Evolutionary conservation across 1,284 basidiomycete species (phyloP).

Genomic region (Marasmius tenuissimus): DNA sequence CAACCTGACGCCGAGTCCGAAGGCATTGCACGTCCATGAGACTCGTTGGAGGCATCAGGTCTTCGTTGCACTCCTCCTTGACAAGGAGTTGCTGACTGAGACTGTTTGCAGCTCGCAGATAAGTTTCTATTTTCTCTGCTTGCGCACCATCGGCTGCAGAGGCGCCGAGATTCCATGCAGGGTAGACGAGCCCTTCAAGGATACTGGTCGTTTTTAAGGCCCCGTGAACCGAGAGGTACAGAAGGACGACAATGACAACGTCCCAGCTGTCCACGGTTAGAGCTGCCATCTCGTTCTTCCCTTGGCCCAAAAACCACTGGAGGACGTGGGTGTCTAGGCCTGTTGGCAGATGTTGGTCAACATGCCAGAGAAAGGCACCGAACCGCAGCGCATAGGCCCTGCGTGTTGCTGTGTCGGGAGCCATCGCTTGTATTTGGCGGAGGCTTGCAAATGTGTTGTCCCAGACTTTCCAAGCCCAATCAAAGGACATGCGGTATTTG

Average conservation of each 20-base stretch:
- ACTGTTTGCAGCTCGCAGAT: conserved; percentile 59
- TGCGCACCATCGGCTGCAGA: conserved; percentile 33
- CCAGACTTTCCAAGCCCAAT: conserved; percentile 81
- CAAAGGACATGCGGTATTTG: conserved; percentile 65
- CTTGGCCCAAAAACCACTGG: conserved; percentile 67
- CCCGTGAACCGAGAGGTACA: conserved; percentile 66
- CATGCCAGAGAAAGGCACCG: conserved; percentile 64
- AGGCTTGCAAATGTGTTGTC: conserved; percentile 73
- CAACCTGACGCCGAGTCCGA: conserved; percentile 62
- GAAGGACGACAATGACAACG: conserved; percentile 56
- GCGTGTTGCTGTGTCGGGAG: conserved; percentile 43
- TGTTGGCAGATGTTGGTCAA: conserved; percentile 71
- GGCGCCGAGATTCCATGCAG: conserved; percentile 63
- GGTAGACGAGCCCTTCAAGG: conserved; percentile 70
- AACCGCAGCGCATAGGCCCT: conserved; percentile 60
- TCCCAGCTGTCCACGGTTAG: conserved; percentile 66
- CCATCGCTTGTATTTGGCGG: conserved; percentile 61
- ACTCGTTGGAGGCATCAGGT: conserved; percentile 45
- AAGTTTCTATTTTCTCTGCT: conserved; percentile 42
- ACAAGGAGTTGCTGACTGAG: conserved; percentile 63
- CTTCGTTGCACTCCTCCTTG: conserved; percentile 45
- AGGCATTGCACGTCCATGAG: conserved; percentile 67
- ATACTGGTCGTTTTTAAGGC: conserved; percentile 71
- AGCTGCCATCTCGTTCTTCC: conserved; percentile 57
- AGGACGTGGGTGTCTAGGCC: conserved; percentile 69